Conservation (phyloP, 148 eudicot species). For the Nepenthes gracilis region DNA sequence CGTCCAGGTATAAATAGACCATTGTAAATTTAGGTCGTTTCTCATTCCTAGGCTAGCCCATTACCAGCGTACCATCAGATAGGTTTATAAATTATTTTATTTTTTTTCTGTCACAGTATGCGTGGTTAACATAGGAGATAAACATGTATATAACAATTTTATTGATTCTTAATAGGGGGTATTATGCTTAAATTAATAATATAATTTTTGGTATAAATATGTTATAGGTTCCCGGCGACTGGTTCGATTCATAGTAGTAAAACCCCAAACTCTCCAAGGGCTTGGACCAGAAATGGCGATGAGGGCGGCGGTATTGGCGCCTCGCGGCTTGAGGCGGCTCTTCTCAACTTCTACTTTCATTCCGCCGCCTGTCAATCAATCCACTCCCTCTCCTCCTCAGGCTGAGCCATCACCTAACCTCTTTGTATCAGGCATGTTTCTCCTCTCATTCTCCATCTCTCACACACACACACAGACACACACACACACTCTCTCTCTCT, state of each 20-base stretch:
- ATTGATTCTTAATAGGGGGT: too few relatives aligned
- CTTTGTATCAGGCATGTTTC: conserved; percentile 20
- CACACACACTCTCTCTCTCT: not conserved
- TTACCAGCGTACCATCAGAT: too few relatives aligned
- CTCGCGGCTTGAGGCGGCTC: conserved; percentile 19
- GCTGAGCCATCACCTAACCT: conserved; percentile 25
- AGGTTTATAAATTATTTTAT: too few relatives aligned
- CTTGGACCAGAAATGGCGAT: conserved; percentile 14
- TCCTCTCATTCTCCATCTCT: not conserved
- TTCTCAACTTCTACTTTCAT: conserved; percentile 17
- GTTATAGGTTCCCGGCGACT: too few relatives aligned
- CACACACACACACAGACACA: not conserved
- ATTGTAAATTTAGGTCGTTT: too few relatives aligned
- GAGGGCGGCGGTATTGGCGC: conserved; percentile 15
- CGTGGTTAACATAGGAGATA: too few relatives aligned
- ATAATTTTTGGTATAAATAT: too few relatives aligned
- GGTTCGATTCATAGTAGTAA: not conserved
- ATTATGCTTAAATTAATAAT: too few relatives aligned
- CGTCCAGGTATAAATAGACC: too few relatives aligned
- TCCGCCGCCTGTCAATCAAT: conserved; percentile 11
- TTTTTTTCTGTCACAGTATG: too few relatives aligned
- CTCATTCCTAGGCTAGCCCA: too few relatives aligned
- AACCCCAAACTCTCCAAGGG: conserved; percentile 5
- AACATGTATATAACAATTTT: too few relatives aligned
- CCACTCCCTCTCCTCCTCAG: conserved; percentile 7